These are phyloP conservation scores for Russula sp. DNA, from an alignment of 768 basidiomycete genomes.

Conservation along the genomic window DNA sequence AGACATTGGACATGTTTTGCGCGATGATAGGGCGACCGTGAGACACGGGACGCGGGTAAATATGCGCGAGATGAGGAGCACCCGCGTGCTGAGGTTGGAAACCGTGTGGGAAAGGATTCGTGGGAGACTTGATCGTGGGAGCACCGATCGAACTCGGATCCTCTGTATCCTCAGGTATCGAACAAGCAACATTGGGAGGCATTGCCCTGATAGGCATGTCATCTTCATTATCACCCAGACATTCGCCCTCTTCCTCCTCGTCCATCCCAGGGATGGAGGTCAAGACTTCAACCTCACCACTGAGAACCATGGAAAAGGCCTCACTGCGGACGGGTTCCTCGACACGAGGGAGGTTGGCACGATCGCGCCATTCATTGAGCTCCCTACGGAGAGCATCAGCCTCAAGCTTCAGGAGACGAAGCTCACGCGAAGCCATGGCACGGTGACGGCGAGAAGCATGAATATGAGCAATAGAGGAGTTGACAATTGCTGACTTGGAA, in stretches of 20 bases:
- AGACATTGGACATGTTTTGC: constrained; percentile 42
- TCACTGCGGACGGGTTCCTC: constrained; percentile 74
- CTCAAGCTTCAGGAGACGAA: constrained; percentile 76
- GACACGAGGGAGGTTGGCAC: constrained; percentile 63
- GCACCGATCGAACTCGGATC: constrained; percentile 34
- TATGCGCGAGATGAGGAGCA: constrained; percentile 27
- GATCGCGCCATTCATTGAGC: constrained; percentile 89
- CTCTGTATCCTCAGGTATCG: constrained; percentile 30
- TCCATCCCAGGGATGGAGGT: constrained; percentile 47
- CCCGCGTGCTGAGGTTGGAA: constrained; percentile 28
- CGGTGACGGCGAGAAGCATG: constrained; percentile 80
- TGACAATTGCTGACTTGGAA: constrained; percentile 95
- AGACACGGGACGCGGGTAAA: constrained; percentile 35
- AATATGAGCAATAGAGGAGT: constrained; percentile 88
- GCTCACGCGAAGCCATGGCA: constrained; percentile 74
- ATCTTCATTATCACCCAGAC: constrained; percentile 45
- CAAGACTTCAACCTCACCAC: constrained; percentile 68
- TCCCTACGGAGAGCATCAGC: constrained; percentile 85
- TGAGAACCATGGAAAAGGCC: constrained; percentile 66
- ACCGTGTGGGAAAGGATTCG: constrained; percentile 42
- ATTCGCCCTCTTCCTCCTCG: constrained; percentile 55
- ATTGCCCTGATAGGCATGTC: constrained; percentile 29
- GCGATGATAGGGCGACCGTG: constrained; percentile 47
- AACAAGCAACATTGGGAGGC: constrained; percentile 31
- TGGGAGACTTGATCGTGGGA: constrained; percentile 39